A percentile compares a stretch with the other conserved stretches of the same genome.
Conservation (phyloP, 2,329 filamentous ascomycete species). For the Claviceps africana region DNA sequence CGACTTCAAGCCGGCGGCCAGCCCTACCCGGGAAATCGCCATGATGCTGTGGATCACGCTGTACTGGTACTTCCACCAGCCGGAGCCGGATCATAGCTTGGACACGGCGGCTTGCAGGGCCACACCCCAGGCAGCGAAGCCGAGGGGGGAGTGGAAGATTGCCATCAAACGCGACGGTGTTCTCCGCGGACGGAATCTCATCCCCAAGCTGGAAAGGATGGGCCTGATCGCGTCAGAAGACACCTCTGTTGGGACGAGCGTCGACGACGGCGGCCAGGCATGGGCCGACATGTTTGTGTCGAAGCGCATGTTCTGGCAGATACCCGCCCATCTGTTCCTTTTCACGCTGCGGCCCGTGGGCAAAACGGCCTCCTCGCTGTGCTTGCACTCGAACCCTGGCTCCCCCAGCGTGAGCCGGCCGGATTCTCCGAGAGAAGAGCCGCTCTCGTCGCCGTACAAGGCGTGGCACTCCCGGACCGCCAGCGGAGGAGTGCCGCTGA, state of each 20-base stretch:
- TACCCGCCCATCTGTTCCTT: slow-evolving; percentile 73
- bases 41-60: slow-evolving; percentile 94
- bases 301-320: slow-evolving; percentile 77
- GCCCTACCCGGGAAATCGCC: slow-evolving; percentile 76
- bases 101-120: slow-evolving; percentile 46
- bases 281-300: slow-evolving; percentile 77
- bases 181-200: slow-evolving; percentile 65
- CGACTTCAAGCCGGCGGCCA: slow-evolving; percentile 67
- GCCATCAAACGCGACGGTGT: slow-evolving; percentile 79
- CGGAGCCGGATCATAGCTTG: slow-evolving; percentile 52
- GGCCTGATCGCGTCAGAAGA: slow-evolving; percentile 66
- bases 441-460: not conserved
- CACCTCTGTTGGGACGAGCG: slow-evolving; percentile 54
- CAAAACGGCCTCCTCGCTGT: slow-evolving; percentile 1
- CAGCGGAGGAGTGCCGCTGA: slow-evolving; percentile 4
- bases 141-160: slow-evolving; percentile 76
- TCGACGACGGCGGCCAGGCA: slow-evolving; percentile 46
- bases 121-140: slow-evolving; percentile 57
- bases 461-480: slow-evolving; percentile 6
- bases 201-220: slow-evolving; percentile 90
- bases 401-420: slow-evolving; percentile 22
- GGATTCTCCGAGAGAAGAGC: slow-evolving; percentile 9
- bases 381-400: slow-evolving; percentile 37
- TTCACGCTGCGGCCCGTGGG: slow-evolving; percentile 60
- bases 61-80: slow-evolving; percentile 96